phyloP scores from a whole-genome alignment of 2,329 filamentous ascomycete species.

The Beauveria rudraprayagi region DNA sequence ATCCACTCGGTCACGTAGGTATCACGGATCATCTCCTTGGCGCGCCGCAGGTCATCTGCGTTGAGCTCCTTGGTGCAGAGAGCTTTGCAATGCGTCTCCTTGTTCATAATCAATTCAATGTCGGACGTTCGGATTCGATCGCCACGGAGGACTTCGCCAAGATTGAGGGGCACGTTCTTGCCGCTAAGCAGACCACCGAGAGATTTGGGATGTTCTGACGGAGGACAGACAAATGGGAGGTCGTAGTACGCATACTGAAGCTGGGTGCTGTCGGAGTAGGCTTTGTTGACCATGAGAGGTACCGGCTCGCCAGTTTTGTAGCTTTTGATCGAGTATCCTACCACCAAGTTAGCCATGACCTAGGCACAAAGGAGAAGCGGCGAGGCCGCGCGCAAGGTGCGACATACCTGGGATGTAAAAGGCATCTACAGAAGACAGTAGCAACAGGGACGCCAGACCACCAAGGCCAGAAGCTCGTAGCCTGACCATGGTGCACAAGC shows the following conservation, averaged over 20 bases:
- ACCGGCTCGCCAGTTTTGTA: conserved; percentile 70
- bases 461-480: conserved; percentile 29
- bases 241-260: conserved; percentile 89
- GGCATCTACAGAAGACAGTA: conserved; percentile 37
- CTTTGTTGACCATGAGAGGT: conserved; percentile 84
- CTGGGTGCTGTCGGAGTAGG: conserved; percentile 82
- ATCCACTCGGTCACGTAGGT: conserved; percentile 92
- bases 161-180: conserved; percentile 70
- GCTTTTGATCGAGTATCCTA: conserved; percentile 74
- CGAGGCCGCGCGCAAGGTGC: not conserved
- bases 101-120: conserved; percentile 70
- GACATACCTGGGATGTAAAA: conserved; percentile 77
- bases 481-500: conserved; percentile 18
- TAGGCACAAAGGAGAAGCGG: not conserved
- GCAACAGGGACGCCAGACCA: conserved; percentile 36
- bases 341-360: not conserved
- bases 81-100: conserved; percentile 63
- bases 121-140: conserved; percentile 81
- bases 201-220: conserved; percentile 57
- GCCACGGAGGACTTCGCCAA: conserved; percentile 80
- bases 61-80: conserved; percentile 64
- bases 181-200: conserved; percentile 66
- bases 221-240: conserved; percentile 78
- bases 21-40: conserved; percentile 63
- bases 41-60: conserved; percentile 56